Conservation (phyloP, 768 basidiomycete species). For the Naganishia vaughanmartiniae region DNA sequence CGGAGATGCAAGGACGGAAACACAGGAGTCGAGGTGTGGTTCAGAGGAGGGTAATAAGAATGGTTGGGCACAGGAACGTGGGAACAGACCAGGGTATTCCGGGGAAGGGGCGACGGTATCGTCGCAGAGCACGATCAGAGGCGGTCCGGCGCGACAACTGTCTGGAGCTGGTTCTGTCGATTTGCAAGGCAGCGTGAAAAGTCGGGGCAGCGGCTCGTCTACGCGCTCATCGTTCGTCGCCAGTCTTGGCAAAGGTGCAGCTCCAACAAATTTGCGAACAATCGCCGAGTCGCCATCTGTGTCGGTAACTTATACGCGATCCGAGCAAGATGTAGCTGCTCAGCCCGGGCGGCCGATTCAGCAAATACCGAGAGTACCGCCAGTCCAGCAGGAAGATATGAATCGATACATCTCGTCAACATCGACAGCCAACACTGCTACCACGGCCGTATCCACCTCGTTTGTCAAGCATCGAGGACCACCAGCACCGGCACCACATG, state of each 20-base stretch:
- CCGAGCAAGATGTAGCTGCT: neutral
- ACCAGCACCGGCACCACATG: slow-evolving; percentile 27
- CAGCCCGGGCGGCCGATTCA: neutral
- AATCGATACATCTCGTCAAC: slow-evolving; percentile 88
- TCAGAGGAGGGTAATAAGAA: neutral
- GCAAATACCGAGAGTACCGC: neutral
- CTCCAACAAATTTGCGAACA: slow-evolving; percentile 6
- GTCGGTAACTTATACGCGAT: neutral
- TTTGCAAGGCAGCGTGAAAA: neutral
- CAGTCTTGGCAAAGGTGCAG: neutral
- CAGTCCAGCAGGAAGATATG: slow-evolving; percentile 58
- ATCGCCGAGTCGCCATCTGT: slow-evolving; percentile 2
- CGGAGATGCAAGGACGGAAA: slow-evolving; percentile 35
- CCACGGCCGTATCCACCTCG: slow-evolving; percentile 60
- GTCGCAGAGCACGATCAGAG: slow-evolving; percentile 16
- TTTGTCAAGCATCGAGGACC: slow-evolving; percentile 66
- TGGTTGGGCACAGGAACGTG: neutral
- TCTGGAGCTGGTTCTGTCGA: neutral
- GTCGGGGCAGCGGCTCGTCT: neutral
- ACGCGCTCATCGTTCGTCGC: neutral
- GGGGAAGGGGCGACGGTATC: neutral
- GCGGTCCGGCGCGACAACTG: neutral
- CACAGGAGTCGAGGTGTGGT: neutral
- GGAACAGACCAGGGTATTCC: neutral
- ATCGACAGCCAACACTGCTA: slow-evolving; percentile 66